phyloP scores from a whole-genome alignment of 225 moss, liverwort and hornwort species.

The Asterella californica region DNA sequence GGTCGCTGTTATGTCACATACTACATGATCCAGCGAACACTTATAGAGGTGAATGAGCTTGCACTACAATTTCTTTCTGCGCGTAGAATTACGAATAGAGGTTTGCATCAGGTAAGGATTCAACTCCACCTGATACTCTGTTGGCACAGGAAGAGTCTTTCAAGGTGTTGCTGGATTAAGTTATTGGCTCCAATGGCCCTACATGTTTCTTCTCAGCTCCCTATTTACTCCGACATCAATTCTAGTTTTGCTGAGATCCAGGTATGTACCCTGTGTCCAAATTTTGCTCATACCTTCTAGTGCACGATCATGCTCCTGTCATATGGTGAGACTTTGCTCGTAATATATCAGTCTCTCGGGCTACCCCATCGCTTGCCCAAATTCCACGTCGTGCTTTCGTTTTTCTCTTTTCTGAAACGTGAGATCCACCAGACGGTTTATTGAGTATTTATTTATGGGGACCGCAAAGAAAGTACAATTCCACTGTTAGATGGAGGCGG shows the following conservation, averaged over 20 bases:
- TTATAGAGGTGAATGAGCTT: constrained; percentile 86
- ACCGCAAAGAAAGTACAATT: too few relatives aligned
- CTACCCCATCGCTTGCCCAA: constrained; percentile 69
- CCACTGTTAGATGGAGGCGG: constrained; percentile 87
- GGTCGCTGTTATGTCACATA: constrained; percentile 51
- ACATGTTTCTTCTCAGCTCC: constrained; percentile 68
- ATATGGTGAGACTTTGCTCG: constrained; percentile 85
- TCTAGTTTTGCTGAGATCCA: constrained; percentile 78
- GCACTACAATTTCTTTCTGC: constrained; percentile 50
- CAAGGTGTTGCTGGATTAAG: constrained; percentile 58
- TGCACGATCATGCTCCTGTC: constrained; percentile 59
- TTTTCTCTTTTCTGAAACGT: too few relatives aligned
- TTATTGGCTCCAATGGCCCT: constrained; percentile 91
- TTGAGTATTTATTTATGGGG: too few relatives aligned
- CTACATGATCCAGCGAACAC: constrained; percentile 56
- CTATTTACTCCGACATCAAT: constrained; percentile 54
- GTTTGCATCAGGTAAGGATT: constrained; percentile 73
- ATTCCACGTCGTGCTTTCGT: constrained; percentile 79
- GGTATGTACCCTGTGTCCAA: constrained; percentile 49
- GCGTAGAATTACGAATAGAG: constrained; percentile 54
- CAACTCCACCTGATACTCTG: constrained; percentile 90
- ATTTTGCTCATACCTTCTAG: constrained; percentile 59
- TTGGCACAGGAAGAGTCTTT: constrained; percentile 62
- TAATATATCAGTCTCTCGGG: constrained; percentile 62
- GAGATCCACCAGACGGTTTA: too few relatives aligned